Percentiles rank a stretch among this genome's conserved stretches.
Evolutionary conservation across 129 eudicot species (phyloP).

Genomic region (Centella asiatica): DNA sequence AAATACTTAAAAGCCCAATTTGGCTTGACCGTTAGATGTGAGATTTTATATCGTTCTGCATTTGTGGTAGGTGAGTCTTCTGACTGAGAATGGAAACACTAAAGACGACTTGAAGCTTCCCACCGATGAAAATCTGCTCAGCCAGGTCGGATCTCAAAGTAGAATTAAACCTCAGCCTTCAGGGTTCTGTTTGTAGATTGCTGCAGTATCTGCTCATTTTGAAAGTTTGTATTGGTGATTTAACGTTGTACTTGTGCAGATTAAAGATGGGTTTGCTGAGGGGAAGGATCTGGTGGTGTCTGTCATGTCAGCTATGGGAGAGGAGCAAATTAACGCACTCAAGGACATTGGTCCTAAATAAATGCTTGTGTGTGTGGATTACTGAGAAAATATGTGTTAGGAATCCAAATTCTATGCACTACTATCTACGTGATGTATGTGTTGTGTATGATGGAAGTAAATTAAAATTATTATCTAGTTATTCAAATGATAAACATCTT

Average conservation of each 20-base stretch:
- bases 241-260: slow-evolving; percentile 5
- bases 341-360: slow-evolving; percentile 30
- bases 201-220: neutral
- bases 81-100: slow-evolving; percentile 39
- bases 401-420: too few relatives aligned
- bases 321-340: slow-evolving; percentile 31
- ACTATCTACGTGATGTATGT: too few relatives aligned
- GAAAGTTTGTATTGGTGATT: neutral
- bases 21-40: too few relatives aligned
- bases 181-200: neutral
- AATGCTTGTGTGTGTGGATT: too few relatives aligned
- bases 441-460: too few relatives aligned
- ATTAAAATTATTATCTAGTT: too few relatives aligned
- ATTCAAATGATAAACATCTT: too few relatives aligned
- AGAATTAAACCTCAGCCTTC: neutral
- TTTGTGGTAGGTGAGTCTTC: slow-evolving; percentile 39
- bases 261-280: slow-evolving; percentile 25
- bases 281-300: slow-evolving; percentile 37
- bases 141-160: slow-evolving; percentile 18
- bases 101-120: slow-evolving; percentile 40
- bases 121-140: slow-evolving; percentile 26
- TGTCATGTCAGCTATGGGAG: slow-evolving; percentile 42
- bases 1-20: too few relatives aligned
- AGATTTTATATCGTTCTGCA: too few relatives aligned
- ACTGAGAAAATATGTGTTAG: too few relatives aligned